Evolutionary conservation across 306 rosid species (phyloP), one percentile per base, ranked within the genome.

Genomic region (Lablab purpureus): DNA sequence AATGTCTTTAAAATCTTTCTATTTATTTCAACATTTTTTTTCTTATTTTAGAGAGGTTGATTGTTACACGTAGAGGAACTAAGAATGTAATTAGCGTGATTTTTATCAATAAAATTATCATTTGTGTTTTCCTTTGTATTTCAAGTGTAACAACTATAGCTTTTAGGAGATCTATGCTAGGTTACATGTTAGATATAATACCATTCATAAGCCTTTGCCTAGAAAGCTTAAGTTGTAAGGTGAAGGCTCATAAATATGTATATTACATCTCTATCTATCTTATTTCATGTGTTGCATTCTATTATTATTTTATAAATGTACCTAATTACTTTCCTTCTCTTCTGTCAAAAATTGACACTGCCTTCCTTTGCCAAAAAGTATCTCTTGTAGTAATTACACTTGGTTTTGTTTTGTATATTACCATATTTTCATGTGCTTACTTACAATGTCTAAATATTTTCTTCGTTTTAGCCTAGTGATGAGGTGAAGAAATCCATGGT

Each of bases 401-500:
- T 63, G 74, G 68, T 50, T 56, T 37, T 64, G 19, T 71, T 71
- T 30, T 47, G 60, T 69, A 32, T 43, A 63, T 32, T 65, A 36
- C 32, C 70, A 52, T 69, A 67, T 75, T 73, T 71, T 73, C 45
- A 41, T 72, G 34, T 75, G 27, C 80, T 77, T 56, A 70, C 80
- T 84, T 58, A 71, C 46, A 14, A 55, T 70, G 27, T 79, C 63
- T 18, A 43, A 72, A 76, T 37, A 63, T 80, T 56, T 19, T 84
- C 77, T 78, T 85, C 76, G 71, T 81, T 83, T 77, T 82, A 91
- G 97, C 87, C 80, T 78, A 76, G 77, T 70, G 90, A 87, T 32
- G 89, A 89, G 86, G 86, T 70, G 70, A 87, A 86, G 81, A 91
- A 85, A 75, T 82, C 85, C 50, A 49, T 73, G 70, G 85, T 56